Base-by-base conservation (phyloP, 1,139 yeast genomes). In the Eremothecium sinecaudum region DNA sequence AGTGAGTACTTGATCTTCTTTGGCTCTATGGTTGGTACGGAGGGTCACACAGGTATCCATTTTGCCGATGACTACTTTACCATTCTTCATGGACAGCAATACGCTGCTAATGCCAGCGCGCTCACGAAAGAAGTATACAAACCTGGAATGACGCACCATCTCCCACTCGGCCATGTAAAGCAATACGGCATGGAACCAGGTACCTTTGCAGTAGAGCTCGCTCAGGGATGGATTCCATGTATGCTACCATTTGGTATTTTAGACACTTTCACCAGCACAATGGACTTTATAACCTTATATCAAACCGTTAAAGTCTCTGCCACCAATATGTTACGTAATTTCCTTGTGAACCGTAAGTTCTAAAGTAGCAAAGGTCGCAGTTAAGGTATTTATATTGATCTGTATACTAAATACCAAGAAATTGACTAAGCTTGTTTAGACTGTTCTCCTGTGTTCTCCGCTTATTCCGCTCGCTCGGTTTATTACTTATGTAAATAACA, bases 221-320 rank as follows among this genome's bases (percentile, higher is more conserved):
- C 98, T 5, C 98, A 90, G 64, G 98, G 98, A 38, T 90, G 95
- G 93, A 83, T 90, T 47, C 98, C 98, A 22, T 79, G 92, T 34
- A 90, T 90, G 98, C 69, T 92, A 44, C 96, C 97, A 14, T 92
- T 90, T 57, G 98, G 98, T 0, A 75, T 90, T 59, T 64, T 83
- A 40, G 94, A 84, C 55, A 74, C 80, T 5, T 54, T 81, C 40
- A 70, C 79, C 36, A 79, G 93, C 28, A 90, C 97, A 10, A 61
- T 86, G 48, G 98, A 90, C 58, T 61, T 79, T 44, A 59, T 66
- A 48, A 75, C 93, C 16, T 67, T 87, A 41, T 63, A 60, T 42
- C 71, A 72, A 57, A 90, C 97, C 8, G 72, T 69, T 28, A 71
- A 69, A 46, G 68, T 79, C 46, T 83, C 96, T 16, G 97, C 72